Percentiles rank a stretch among this genome's conserved stretches.
Evolutionary conservation across 352 stramenopile genomes (phyloP).

Genomic region (Phytophthora capsici): DNA sequence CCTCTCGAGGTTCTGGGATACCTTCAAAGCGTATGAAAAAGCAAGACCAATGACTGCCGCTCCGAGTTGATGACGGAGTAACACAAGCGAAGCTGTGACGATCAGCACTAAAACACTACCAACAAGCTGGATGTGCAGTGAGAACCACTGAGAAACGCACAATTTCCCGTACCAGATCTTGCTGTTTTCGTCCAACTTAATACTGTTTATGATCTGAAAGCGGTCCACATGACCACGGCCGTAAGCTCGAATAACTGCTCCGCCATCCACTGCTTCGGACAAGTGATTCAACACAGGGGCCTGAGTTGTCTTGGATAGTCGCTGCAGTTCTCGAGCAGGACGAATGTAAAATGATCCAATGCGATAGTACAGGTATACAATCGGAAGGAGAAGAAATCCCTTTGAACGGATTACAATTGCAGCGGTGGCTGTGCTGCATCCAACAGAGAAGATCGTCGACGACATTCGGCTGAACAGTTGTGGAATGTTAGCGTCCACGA

Average conservation of each 20-base stretch:
- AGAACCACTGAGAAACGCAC: slow-evolving; percentile 56
- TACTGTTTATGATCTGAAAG: slow-evolving; percentile 44
- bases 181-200: slow-evolving; percentile 49
- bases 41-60: slow-evolving; percentile 82
- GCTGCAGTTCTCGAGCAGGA: slow-evolving; percentile 61
- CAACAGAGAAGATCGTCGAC: slow-evolving; percentile 73
- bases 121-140: slow-evolving; percentile 69
- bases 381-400: slow-evolving; percentile 81
- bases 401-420: slow-evolving; percentile 85
- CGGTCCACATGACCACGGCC: slow-evolving; percentile 42
- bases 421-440: slow-evolving; percentile 81
- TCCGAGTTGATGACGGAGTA: slow-evolving; percentile 45
- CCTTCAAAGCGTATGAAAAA: slow-evolving; percentile 91
- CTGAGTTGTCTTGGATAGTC: slow-evolving; percentile 53
- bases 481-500: slow-evolving; percentile 85
- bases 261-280: slow-evolving; percentile 61
- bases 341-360: slow-evolving; percentile 53
- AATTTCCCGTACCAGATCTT: slow-evolving; percentile 49
- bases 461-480: slow-evolving; percentile 55
- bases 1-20: slow-evolving; percentile 83
- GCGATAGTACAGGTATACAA: slow-evolving; percentile 81
- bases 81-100: slow-evolving; percentile 52
- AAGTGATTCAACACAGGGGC: slow-evolving; percentile 59
- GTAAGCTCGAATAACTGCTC: slow-evolving; percentile 63
- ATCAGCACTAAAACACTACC: slow-evolving; percentile 90